Base-by-base conservation (phyloP, 352 stramenopile genomes). In the Elongisporangium prolatum region DNA sequence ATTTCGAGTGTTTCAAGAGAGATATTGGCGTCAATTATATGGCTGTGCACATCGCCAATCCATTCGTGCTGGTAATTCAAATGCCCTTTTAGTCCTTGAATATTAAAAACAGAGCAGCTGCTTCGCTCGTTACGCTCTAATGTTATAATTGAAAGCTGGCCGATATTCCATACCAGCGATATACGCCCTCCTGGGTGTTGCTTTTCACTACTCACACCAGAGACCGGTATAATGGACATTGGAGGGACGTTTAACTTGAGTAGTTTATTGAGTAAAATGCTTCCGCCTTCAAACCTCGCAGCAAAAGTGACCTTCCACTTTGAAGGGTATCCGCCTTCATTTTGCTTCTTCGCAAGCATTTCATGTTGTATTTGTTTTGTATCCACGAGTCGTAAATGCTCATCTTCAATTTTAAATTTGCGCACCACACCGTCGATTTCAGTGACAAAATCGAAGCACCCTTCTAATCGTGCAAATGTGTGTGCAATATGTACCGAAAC, bases 211-310 rank as follows among this genome's bases (percentile, higher is more conserved):
- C 9, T 17, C 34, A 44, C 34, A 17, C 34, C 10, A 17, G 34
- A 17, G 34, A 13, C 11, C 10, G 34, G 34, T 25, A 59, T 62
- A 56, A 77, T 20, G 5, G 58, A 67, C 10, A 77, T 16, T 28
- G 60, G 13, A 11, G 63, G 53, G 18, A 77, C 34, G 1, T 49
- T 65, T 21, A 77, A 22, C 52, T 59, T 40, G 3, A 80, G 61
- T 40, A 69, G 50, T 16, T 72, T 56, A 21, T 77, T 80, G 40
- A 75, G 47, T 49, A 20, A 50, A 56, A 80, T 28, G 25, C 57
- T 54, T 24, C 50, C 62, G 58, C 71, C 71, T 18, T 24, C 52
- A 72, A 52, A 52, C 38, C 52, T 71, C 44, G 71, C 18, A 48
- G 71, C 51, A 17, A 80, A 22, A 48, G 17, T 57, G 48, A 77